These are phyloP conservation scores for Exophiala sp. DNA, from an alignment of 2,329 filamentous ascomycete genomes.

Conservation along the genomic window DNA sequence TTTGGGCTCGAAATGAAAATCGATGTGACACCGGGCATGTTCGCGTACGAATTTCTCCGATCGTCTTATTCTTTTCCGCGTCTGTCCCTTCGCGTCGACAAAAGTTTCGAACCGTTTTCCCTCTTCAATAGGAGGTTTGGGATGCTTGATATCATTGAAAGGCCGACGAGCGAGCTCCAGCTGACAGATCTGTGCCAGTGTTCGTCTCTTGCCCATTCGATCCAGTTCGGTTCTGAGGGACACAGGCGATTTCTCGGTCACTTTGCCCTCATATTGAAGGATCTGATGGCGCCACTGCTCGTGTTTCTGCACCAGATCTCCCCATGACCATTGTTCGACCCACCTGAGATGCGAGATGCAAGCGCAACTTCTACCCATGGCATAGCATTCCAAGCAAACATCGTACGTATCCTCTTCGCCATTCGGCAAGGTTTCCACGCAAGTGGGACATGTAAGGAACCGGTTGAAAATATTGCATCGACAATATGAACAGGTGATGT, in stretches of 20 bases:
- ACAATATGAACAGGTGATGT: conserved; percentile 93
- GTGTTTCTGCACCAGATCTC: conserved; percentile 67
- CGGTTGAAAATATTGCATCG: conserved; percentile 95
- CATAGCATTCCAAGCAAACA: conserved; percentile 96
- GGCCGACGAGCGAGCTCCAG: conserved; percentile 74
- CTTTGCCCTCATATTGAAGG: conserved; percentile 63
- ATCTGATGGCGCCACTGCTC: conserved; percentile 77
- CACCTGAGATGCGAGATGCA: conserved; percentile 81
- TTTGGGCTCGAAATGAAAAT: conserved; percentile 67
- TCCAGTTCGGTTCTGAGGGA: conserved; percentile 65
- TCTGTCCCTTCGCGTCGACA: conserved; percentile 59
- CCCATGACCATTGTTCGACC: conserved; percentile 91
- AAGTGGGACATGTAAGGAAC: conserved; percentile 86
- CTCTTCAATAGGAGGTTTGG: conserved; percentile 36
- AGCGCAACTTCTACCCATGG: conserved; percentile 88
- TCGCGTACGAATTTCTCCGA: conserved; percentile 47
- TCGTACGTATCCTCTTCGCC: conserved; percentile 85
- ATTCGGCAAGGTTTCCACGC: conserved; percentile 59
- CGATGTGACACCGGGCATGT: conserved; percentile 68
- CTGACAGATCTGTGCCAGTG: conserved; percentile 88
- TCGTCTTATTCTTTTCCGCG: conserved; percentile 60
- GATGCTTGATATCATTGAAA: conserved; percentile 72
- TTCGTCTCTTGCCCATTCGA: conserved; percentile 60
- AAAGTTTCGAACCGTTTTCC: conserved; percentile 38
- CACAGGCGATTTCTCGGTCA: conserved; percentile 61